These are phyloP conservation scores for Amylostereum areolatum DNA, from an alignment of 1,284 basidiomycete species.

Conservation along the genomic window DNA sequence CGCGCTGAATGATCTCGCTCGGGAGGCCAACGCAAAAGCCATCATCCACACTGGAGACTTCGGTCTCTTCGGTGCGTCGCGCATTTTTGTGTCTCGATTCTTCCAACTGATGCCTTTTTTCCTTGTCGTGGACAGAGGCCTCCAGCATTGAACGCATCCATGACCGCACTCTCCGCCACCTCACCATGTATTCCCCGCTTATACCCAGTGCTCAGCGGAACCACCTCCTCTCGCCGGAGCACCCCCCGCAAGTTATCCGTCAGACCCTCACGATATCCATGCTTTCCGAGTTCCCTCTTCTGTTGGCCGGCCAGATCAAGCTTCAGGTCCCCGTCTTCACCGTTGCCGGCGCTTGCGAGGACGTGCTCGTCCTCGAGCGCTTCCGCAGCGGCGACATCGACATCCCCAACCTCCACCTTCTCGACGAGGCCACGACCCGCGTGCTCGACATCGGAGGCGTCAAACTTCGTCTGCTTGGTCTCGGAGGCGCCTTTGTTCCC, in stretches of 20 bases:
- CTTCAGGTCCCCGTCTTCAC: slow-evolving; percentile 92
- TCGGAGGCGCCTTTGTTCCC: slow-evolving; percentile 92
- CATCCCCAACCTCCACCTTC: slow-evolving; percentile 83
- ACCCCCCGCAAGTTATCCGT: slow-evolving; percentile 55
- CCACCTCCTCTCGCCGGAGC: slow-evolving; percentile 69
- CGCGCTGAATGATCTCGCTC: slow-evolving; percentile 85
- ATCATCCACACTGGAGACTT: slow-evolving; percentile 99
- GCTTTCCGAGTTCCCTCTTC: slow-evolving; percentile 91
- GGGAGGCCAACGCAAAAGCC: slow-evolving; percentile 85
- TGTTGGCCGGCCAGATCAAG: slow-evolving; percentile 84
- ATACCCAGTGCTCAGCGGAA: slow-evolving; percentile 79
- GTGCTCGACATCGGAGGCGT: slow-evolving; percentile 90
- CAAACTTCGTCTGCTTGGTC: slow-evolving; percentile 87
- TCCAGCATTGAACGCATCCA: slow-evolving; percentile 85
- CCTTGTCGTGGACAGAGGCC: slow-evolving; percentile 42
- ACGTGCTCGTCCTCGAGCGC: slow-evolving; percentile 89
- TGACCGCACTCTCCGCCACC: slow-evolving; percentile 91
- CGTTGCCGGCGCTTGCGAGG: slow-evolving; percentile 97
- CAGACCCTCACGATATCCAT: slow-evolving; percentile 63
- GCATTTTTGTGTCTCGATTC: neutral
- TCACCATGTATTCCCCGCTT: slow-evolving; percentile 97
- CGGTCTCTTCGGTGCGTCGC: slow-evolving; percentile 84
- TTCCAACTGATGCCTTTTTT: neutral
- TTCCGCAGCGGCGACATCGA: slow-evolving; percentile 80
- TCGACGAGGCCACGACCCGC: slow-evolving; percentile 93